Conservation (phyloP, 495 filamentous ascomycete species). For the Tuber brumale region DNA sequence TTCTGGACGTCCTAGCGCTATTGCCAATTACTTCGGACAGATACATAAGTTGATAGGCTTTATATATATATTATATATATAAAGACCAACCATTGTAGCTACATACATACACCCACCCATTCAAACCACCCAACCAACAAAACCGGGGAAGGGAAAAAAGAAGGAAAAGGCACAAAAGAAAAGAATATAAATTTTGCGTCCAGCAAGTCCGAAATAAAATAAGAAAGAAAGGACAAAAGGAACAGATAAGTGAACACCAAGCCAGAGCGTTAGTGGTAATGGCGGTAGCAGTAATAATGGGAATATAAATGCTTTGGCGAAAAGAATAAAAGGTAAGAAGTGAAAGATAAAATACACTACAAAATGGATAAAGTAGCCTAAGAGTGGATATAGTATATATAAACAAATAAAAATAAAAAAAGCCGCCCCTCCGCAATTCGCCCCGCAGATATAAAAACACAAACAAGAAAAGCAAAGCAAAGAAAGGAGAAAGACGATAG, state of each 20-base stretch:
- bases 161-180: constrained; percentile 18
- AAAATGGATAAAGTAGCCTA: constrained; percentile 12
- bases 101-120: neutral
- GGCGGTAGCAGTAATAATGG: neutral
- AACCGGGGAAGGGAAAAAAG: constrained; percentile 1
- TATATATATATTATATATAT: neutral
- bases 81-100: neutral
- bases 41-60: neutral
- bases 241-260: neutral
- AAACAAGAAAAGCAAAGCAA: constrained; percentile 9
- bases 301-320: neutral
- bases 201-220: constrained; percentile 32
- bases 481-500: neutral
- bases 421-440: neutral
- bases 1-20: no score
- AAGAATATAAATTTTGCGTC: constrained; percentile 47
- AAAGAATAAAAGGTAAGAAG: neutral
- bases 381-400: neutral
- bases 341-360: constrained; percentile 1
- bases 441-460: constrained; percentile 2
- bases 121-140: neutral
- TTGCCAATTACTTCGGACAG: no score
- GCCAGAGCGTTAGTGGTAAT: neutral
- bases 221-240: constrained; percentile 6
- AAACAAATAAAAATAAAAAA: neutral